These are phyloP conservation scores for Huntiella abstrusa DNA, from an alignment of 2,329 filamentous ascomycete genomes.

Conservation along the genomic window DNA sequence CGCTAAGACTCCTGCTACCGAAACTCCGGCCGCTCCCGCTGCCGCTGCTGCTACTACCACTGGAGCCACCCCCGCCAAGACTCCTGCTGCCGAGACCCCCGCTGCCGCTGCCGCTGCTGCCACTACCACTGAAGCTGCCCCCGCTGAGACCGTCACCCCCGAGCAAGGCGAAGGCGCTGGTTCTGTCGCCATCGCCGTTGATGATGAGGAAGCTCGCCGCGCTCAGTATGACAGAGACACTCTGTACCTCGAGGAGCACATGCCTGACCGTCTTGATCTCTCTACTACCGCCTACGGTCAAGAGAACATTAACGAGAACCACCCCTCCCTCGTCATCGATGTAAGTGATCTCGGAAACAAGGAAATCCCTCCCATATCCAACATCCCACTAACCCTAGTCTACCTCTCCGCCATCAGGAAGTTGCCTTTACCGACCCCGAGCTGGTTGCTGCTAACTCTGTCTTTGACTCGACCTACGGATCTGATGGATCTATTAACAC, in stretches of 20 bases:
- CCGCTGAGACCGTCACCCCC: not conserved
- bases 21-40: not conserved
- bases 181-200: not conserved
- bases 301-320: constrained; percentile 6
- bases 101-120: not conserved
- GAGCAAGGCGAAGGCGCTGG: not conserved
- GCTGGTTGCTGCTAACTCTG: constrained; percentile 1
- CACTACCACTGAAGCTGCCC: not conserved
- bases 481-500: constrained; percentile 18
- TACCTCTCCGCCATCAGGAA: not conserved
- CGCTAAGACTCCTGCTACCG: not conserved
- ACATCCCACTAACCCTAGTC: not conserved
- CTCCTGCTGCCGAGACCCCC: not conserved
- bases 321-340: constrained; percentile 8
- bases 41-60: not conserved
- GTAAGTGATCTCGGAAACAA: constrained; percentile 2
- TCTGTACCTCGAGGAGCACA: constrained; percentile 10
- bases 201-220: not conserved
- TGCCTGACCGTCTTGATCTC: constrained; percentile 9
- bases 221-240: constrained; percentile 10
- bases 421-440: constrained; percentile 6
- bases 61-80: not conserved
- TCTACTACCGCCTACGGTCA: constrained; percentile 10
- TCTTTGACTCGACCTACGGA: constrained; percentile 19
- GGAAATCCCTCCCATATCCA: not conserved